Conservation (phyloP, 306 rosid species). For the Benincasa hispida region DNA sequence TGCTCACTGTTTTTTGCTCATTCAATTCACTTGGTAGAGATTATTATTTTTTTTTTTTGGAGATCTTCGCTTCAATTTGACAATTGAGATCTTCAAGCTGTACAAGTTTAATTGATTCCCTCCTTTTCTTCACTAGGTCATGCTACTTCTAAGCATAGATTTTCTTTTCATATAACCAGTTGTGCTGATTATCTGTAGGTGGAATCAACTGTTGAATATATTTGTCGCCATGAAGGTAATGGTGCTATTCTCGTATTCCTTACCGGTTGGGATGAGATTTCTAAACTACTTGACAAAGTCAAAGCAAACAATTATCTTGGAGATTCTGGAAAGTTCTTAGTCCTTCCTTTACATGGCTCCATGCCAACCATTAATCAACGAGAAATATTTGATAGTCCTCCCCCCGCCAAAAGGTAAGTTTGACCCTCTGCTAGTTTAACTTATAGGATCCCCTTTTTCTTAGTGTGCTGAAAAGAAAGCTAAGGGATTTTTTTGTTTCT, state of each 20-base stretch:
- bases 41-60: not conserved
- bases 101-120: not conserved
- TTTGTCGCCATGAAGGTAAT: constrained; percentile 56
- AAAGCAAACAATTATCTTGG: constrained; percentile 63
- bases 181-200: constrained; percentile 30
- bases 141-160: not conserved
- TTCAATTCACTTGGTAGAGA: not conserved
- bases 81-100: not conserved
- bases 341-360: constrained; percentile 89
- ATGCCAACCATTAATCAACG: constrained; percentile 88
- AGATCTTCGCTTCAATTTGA: not conserved
- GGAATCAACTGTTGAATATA: constrained; percentile 71
- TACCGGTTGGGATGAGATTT: constrained; percentile 96
- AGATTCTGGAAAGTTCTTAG: constrained; percentile 52
- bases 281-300: constrained; percentile 71
- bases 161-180: not conserved
- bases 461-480: not conserved
- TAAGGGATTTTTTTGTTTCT: not conserved
- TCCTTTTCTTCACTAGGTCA: not conserved
- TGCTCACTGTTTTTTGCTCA: not conserved
- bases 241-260: constrained; percentile 94
- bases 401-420: constrained; percentile 71
- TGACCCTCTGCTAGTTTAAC: constrained; percentile 16
- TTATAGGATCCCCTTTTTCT: not conserved
- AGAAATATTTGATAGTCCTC: constrained; percentile 88